Evolutionary conservation across 371 early-diverging fungal genomes (phyloP), one percentile per base, ranked within the genome.

Genomic region (Mucor irregularis): DNA sequence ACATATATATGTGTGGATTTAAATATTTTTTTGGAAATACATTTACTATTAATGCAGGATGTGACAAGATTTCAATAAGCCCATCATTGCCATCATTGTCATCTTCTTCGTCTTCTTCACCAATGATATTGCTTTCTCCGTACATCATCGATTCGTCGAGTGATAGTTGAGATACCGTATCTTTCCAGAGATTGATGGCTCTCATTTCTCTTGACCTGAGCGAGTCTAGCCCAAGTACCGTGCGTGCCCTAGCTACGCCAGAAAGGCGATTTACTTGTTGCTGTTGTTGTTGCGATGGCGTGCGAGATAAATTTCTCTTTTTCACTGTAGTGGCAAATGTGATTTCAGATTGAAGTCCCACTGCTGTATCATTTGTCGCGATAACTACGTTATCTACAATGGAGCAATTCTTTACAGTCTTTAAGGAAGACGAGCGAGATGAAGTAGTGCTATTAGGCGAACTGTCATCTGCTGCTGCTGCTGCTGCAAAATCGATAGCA

Each of bases 151-250:
- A n/a, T n/a, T n/a, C n/a, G n/a, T n/a, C n/a, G n/a, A n/a, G n/a
- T n/a, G 47, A 55, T 45, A 53, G 21, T 19, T 56, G 56, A 38
- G 56, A 37, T 14, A 61, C 24, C 3, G 49, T 50, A 19, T 61
- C 45, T 31, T 39, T 42, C 62, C 62, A 61, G 0, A 55, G 56
- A 50, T 55, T 45, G 26, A 61, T 50, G n/a, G 62, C 56, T 55
- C 50, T 56, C 29, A 25, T 55, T 31, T 56, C 62, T 34, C 30
- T 55, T 38, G 45, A 35, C 45, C 50, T 55, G 28, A 40, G 37
- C 7, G 55, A 44, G 26, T 50, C 62, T 16, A 61, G 39, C 14
- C 62, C 56, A 33, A 61, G 35, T 34, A 51, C 62, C 33, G 62
- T 61, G 16, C 62, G 56, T 38, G 62, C 62, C 51, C 62, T 42